Evolutionary conservation across 2,329 filamentous ascomycete genomes (phyloP).

Genomic region (Arachnopeziza araneosa): DNA sequence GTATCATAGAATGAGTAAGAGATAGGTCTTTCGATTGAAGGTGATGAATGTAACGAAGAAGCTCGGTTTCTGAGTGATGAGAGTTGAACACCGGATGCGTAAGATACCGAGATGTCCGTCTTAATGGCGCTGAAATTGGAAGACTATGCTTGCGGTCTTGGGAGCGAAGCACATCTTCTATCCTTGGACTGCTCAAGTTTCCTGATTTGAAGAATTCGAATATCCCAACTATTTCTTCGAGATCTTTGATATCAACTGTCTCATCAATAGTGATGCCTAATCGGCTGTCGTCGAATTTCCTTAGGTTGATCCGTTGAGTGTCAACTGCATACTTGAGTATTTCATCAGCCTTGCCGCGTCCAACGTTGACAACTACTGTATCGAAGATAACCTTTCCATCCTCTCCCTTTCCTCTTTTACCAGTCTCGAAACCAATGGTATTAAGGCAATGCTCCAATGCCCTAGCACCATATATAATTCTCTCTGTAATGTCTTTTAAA

Average conservation of each 20-base stretch:
- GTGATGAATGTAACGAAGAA: constrained; percentile 89
- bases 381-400: constrained; percentile 66
- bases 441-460: constrained; percentile 61
- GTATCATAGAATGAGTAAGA: constrained; percentile 95
- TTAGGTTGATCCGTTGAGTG: constrained; percentile 53
- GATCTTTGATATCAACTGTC: constrained; percentile 52
- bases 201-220: constrained; percentile 35
- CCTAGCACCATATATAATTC: constrained; percentile 65
- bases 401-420: constrained; percentile 49
- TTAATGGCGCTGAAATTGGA: constrained; percentile 52
- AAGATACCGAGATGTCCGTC: constrained; percentile 69
- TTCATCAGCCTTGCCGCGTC: constrained; percentile 43
- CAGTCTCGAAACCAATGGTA: constrained; percentile 57
- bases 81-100: constrained; percentile 93
- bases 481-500: constrained; percentile 76
- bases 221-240: constrained; percentile 51
- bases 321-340: constrained; percentile 47
- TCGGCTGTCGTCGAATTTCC: constrained; percentile 53
- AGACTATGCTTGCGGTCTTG: constrained; percentile 16
- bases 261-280: constrained; percentile 78
- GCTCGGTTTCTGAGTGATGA: constrained; percentile 90
- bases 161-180: background rate
- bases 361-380: constrained; percentile 64
- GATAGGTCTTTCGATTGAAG: constrained; percentile 92
- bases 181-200: background rate